Evolutionary conservation across 108 stramenopile species (phyloP), one percentile per base, ranked within the genome.

Genomic region (Aurantiochytrium sp.): DNA sequence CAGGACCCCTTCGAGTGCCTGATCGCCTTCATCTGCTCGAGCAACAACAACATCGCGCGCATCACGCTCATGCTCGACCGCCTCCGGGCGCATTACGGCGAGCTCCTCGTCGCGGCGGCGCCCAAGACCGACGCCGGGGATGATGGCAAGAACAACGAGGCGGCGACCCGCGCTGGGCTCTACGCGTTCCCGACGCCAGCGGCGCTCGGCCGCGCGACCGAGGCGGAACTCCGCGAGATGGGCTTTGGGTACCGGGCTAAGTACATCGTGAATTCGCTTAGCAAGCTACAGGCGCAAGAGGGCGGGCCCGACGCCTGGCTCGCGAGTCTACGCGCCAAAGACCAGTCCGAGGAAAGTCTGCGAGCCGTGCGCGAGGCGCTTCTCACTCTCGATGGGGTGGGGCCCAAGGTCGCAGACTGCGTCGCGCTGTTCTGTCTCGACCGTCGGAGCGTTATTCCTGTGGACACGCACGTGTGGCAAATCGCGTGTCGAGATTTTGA

Each of bases 21-120:
- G 54, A 90, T 98, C 59, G 97, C 96, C 68, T 99, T 99, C 89
- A 96, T 99, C 41, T 98, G 98, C 87, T 96, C 95, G 24, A 95
- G 94, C 89, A 99, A 99, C 93, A 99, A 99, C 93, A 99, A 99
- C 91, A 99, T 99, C 86, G 94, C 97, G 10, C 89, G 99, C 21
- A 99, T 99, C 86, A 93, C 94, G 4, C 93, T 95, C 36, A 97
- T 99, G 95, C 90, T 98, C 53, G 88, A 92, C 32, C 59, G 92
- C 15, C 92, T 99, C 65, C 91, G 98, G 69, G 86, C 88, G 65
- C 68, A 87, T 41, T 97, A 93, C 91, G 98, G 98, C 3, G 87
- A 59, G 54, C 93, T 88, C 19, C 88, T 97, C 90, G 65, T 95
- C 52, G 68, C 88, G 12, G 68, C 94, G 32, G 1, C 32, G 34